phyloP scores from a whole-genome alignment of 768 basidiomycete genomes.

The Hemileccinum impolitum region DNA sequence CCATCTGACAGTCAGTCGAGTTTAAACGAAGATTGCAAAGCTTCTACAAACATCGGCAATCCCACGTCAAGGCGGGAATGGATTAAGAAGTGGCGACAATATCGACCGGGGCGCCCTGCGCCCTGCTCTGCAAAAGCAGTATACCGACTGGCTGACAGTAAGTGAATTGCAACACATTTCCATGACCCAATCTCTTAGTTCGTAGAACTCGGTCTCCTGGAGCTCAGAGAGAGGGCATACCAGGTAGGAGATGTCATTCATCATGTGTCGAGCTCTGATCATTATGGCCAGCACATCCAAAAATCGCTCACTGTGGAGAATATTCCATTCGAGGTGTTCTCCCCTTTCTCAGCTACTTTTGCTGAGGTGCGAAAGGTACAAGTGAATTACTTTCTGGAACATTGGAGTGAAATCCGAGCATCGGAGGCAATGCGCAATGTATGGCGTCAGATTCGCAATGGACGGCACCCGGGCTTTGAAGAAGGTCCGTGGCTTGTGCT shows the following conservation, averaged over 20 bases:
- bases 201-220: slow-evolving; percentile 65
- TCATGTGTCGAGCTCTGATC: slow-evolving; percentile 2
- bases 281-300: slow-evolving; percentile 57
- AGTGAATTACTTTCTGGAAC: slow-evolving; percentile 72
- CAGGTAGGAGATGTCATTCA: slow-evolving; percentile 26
- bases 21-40: slow-evolving; percentile 22
- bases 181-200: not conserved
- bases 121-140: slow-evolving; percentile 83
- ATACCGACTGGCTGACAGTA: slow-evolving; percentile 81
- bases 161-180: slow-evolving; percentile 24
- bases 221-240: slow-evolving; percentile 73
- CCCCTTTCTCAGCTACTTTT: slow-evolving; percentile 78
- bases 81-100: slow-evolving; percentile 66
- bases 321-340: slow-evolving; percentile 84
- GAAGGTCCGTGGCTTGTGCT: slow-evolving; percentile 49
- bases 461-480: slow-evolving; percentile 84
- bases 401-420: slow-evolving; percentile 81
- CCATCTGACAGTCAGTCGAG: slow-evolving; percentile 37
- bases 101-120: slow-evolving; percentile 59
- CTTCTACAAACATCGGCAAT: slow-evolving; percentile 12
- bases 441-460: slow-evolving; percentile 81
- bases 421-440: slow-evolving; percentile 81
- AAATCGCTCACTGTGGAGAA: slow-evolving; percentile 75
- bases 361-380: slow-evolving; percentile 81
- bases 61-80: slow-evolving; percentile 56